A percentile compares a stretch with the other conserved stretches of the same genome.
Evolutionary conservation across 1,284 basidiomycete genomes (phyloP).

Genomic region (Lentinula novae-zelandiae): DNA sequence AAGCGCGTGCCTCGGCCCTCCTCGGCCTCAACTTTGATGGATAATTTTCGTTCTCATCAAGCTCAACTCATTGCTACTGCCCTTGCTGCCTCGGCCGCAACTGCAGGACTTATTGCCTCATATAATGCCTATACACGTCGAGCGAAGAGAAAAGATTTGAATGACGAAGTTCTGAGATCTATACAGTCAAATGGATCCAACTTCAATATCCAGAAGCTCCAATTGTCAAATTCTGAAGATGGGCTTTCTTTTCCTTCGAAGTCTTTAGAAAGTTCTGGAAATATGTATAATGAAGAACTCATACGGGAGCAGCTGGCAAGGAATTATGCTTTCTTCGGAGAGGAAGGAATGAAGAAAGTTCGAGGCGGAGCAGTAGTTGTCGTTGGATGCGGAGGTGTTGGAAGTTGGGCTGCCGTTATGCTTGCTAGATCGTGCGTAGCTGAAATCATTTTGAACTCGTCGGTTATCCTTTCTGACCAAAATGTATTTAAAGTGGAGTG

Average conservation of each 20-base stretch:
- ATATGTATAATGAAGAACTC: constrained; percentile 67
- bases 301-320: constrained; percentile 86
- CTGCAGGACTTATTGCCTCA: constrained; percentile 51
- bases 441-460: background rate
- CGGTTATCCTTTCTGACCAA: background rate
- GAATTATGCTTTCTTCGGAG: constrained; percentile 94
- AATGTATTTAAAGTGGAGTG: constrained; percentile 49
- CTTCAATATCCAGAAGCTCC: constrained; percentile 20
- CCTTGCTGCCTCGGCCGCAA: constrained; percentile 56
- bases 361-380: constrained; percentile 80
- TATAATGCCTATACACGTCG: constrained; percentile 50
- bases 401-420: constrained; percentile 95
- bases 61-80: constrained; percentile 62
- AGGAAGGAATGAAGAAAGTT: constrained; percentile 83
- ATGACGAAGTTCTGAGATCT: constrained; percentile 52
- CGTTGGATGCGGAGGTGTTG: constrained; percentile 95
- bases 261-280: background rate
- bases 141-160: constrained; percentile 49
- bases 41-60: constrained; percentile 35
- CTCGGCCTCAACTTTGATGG: background rate
- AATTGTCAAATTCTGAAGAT: constrained; percentile 1
- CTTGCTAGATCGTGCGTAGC: constrained; percentile 76
- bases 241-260: background rate
- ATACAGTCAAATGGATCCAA: constrained; percentile 29
- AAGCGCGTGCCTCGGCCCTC: too few relatives aligned